Conservation (phyloP, 768 basidiomycete genomes). For the Psilocybe cyanescens region DNA sequence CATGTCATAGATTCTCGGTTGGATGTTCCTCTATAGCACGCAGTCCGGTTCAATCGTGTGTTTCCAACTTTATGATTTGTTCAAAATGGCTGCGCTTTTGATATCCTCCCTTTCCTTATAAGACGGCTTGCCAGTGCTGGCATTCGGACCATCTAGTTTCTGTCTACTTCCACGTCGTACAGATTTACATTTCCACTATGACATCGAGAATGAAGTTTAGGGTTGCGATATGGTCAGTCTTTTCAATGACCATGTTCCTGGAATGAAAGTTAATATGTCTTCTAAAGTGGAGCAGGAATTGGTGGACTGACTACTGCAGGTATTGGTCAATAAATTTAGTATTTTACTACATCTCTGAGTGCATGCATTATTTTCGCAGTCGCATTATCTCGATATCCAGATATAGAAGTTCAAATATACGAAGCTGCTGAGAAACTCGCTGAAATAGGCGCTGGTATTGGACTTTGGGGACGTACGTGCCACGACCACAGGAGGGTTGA, state of each 20-base stretch:
- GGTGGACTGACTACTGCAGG: conserved; percentile 51
- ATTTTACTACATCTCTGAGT: too few species aligned
- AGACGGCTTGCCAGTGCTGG: conserved; percentile 15
- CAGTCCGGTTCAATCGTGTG: conserved; percentile 53
- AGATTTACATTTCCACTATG: conserved; percentile 27
- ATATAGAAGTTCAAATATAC: conserved; percentile 60
- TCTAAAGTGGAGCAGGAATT: conserved; percentile 53
- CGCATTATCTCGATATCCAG: conserved; percentile 49
- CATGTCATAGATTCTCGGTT: conserved; percentile 46
- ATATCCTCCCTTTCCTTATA: conserved; percentile 22
- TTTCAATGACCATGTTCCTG: conserved; percentile 11
- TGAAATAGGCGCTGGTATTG: conserved; percentile 68
- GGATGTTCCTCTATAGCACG: conserved; percentile 36
- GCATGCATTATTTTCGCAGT: conserved; percentile 26
- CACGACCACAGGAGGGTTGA: not conserved
- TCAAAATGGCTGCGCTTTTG: conserved; percentile 37
- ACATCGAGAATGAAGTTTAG: conserved; percentile 40
- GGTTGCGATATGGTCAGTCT: conserved; percentile 58
- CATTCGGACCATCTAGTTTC: conserved; percentile 11
- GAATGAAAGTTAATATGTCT: conserved; percentile 19
- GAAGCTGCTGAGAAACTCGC: conserved; percentile 53
- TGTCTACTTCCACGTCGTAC: conserved; percentile 14
- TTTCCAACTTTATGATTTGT: conserved; percentile 31
- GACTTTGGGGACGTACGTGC: conserved; percentile 49
- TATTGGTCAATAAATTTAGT: conserved; percentile 7